These are phyloP conservation scores for Podospora australis DNA, from an alignment of 495 filamentous ascomycete species.

Conservation along the genomic window DNA sequence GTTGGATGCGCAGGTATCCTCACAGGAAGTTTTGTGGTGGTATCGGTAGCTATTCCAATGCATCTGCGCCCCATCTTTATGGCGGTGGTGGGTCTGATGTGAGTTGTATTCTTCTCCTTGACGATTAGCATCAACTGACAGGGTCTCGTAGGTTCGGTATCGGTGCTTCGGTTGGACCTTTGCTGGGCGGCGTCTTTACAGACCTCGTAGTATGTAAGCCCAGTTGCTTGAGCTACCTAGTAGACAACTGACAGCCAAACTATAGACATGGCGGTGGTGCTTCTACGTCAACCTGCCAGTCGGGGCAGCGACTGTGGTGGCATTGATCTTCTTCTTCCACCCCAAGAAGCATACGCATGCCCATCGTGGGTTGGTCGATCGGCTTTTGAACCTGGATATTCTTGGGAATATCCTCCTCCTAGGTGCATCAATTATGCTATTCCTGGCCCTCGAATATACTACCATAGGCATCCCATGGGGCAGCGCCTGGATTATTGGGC, in stretches of 20 bases:
- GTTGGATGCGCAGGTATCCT: slow-evolving; percentile 40
- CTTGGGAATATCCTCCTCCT: slow-evolving; percentile 42
- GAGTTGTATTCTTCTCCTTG: slow-evolving; percentile 12
- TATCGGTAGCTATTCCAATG: slow-evolving; percentile 44
- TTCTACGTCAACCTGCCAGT: slow-evolving; percentile 50
- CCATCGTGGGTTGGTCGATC: slow-evolving; percentile 14
- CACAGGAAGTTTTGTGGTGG: slow-evolving; percentile 40
- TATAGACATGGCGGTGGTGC: slow-evolving; percentile 45
- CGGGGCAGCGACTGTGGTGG: slow-evolving; percentile 28
- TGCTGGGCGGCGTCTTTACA: slow-evolving; percentile 51
- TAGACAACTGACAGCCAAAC: background rate
- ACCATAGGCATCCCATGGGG: slow-evolving; percentile 41
- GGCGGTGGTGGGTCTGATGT: slow-evolving; percentile 30
- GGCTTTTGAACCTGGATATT: slow-evolving; percentile 41
- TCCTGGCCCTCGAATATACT: slow-evolving; percentile 46
- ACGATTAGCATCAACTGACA: slow-evolving; percentile 35
- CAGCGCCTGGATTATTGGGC: slow-evolving; percentile 21
- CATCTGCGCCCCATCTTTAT: slow-evolving; percentile 37
- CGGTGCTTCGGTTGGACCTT: slow-evolving; percentile 36
- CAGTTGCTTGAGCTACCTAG: background rate
- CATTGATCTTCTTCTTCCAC: slow-evolving; percentile 38
- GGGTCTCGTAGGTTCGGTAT: slow-evolving; percentile 25
- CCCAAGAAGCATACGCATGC: slow-evolving; percentile 20
- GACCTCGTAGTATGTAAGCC: slow-evolving; percentile 26
- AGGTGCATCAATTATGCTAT: slow-evolving; percentile 35